phyloP scores from a whole-genome alignment of 306 rosid species.

The Carpinus viminea region DNA sequence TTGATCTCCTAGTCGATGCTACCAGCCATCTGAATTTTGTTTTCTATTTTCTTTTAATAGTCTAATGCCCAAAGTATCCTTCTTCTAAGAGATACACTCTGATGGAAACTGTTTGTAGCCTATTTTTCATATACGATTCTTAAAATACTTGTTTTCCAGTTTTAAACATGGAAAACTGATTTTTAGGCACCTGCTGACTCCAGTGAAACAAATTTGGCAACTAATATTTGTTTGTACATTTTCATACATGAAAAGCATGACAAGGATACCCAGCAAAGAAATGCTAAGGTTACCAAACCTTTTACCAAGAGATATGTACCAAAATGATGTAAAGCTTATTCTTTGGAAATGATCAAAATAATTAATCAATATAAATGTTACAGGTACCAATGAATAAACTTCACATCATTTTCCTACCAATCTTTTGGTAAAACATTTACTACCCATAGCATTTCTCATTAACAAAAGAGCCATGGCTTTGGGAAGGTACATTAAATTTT shows the following conservation, averaged over 20 bases:
- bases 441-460: too few species aligned
- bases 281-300: too few species aligned
- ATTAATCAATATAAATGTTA: too few species aligned
- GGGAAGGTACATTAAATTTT: background rate
- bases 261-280: background rate
- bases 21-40: background rate
- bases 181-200: background rate
- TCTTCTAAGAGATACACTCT: background rate
- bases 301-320: too few species aligned
- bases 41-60: background rate
- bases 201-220: background rate
- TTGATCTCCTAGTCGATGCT: background rate
- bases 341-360: too few species aligned
- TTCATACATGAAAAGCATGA: background rate
- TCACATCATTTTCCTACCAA: too few species aligned
- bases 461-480: background rate
- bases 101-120: too few species aligned
- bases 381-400: too few species aligned
- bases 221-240: background rate
- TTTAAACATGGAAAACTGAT: background rate
- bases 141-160: background rate
- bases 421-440: too few species aligned
- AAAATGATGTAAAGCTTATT: too few species aligned
- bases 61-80: background rate
- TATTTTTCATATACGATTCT: background rate